Conservation (phyloP, 2,329 filamentous ascomycete species). For the Botrytis paeoniae region DNA sequence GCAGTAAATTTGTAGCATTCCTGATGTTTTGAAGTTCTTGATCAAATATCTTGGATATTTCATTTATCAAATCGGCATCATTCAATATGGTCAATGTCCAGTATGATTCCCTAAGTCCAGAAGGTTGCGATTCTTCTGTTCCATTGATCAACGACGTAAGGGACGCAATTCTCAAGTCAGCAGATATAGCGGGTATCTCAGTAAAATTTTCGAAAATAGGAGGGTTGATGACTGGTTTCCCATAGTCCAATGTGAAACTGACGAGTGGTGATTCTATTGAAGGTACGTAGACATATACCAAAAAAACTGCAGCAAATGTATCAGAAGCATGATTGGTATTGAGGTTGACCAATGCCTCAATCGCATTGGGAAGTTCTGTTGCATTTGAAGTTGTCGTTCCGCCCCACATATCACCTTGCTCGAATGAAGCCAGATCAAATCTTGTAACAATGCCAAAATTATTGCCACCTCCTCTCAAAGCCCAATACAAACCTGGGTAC, state of each 20-base stretch:
- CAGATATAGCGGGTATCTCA: slow-evolving; percentile 2
- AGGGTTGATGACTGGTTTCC: slow-evolving; percentile 19
- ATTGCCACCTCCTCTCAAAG: slow-evolving; percentile 49
- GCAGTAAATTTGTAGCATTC: slow-evolving; percentile 22
- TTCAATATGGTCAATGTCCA: slow-evolving; percentile 9
- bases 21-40: slow-evolving; percentile 23
- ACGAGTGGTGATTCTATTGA: background rate
- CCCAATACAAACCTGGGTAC: slow-evolving; percentile 48
- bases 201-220: slow-evolving; percentile 25
- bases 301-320: slow-evolving; percentile 7
- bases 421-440: slow-evolving; percentile 45
- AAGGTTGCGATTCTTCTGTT: slow-evolving; percentile 13
- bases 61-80: slow-evolving; percentile 17
- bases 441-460: slow-evolving; percentile 43
- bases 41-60: slow-evolving; percentile 25
- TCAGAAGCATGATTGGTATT: slow-evolving; percentile 10
- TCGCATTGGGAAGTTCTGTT: background rate
- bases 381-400: slow-evolving; percentile 10
- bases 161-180: slow-evolving; percentile 20
- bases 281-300: slow-evolving; percentile 6
- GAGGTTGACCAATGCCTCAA: slow-evolving; percentile 6
- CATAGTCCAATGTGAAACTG: slow-evolving; percentile 5
- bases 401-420: slow-evolving; percentile 24
- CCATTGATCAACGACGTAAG: slow-evolving; percentile 23
- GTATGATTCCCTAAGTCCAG: background rate